Evolutionary conservation across 192 early-diverging fungal genomes (phyloP).

Genomic region (Mortierella antarctica): DNA sequence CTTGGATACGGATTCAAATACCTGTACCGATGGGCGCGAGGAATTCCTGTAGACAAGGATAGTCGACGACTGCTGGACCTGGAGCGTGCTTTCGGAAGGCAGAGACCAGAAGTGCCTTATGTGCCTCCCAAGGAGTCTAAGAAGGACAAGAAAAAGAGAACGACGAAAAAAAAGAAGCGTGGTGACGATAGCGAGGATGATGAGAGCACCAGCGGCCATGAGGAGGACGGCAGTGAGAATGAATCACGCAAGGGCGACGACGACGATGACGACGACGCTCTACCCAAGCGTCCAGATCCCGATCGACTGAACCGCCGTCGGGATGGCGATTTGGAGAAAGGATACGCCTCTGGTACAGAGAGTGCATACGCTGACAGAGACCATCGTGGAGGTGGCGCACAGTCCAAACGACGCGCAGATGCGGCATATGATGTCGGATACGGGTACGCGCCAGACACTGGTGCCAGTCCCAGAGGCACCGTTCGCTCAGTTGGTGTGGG

Average conservation of each 20-base stretch:
- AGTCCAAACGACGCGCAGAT: constrained; percentile 1
- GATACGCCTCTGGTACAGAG: constrained; percentile 3
- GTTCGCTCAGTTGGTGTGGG: constrained; percentile 6
- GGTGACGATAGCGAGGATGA: constrained; percentile 7
- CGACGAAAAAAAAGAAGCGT: constrained; percentile 20
- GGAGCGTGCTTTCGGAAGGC: constrained; percentile 36
- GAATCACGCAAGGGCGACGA: constrained; percentile 1
- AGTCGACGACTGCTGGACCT: constrained; percentile 52
- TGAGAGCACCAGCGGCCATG: background rate
- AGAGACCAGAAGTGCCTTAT: constrained; percentile 47
- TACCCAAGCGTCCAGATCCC: background rate
- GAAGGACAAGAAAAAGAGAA: constrained; percentile 23
- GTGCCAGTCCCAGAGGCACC: background rate
- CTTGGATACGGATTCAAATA: constrained; percentile 39
- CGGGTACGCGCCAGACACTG: background rate
- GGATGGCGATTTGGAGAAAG: background rate
- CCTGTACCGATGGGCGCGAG: constrained; percentile 42
- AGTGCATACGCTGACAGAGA: background rate
- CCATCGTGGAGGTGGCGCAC: background rate
- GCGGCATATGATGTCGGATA: constrained; percentile 23
- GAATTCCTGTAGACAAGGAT: constrained; percentile 49
- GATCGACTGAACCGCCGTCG: background rate
- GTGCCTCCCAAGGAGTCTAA: constrained; percentile 21
- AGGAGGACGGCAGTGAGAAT: background rate
- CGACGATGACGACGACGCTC: constrained; percentile 1